A percentile compares a stretch with the other conserved stretches of the same genome.
phyloP scores from a whole-genome alignment of 148 eudicot species.

The Persicaria maculosa region DNA sequence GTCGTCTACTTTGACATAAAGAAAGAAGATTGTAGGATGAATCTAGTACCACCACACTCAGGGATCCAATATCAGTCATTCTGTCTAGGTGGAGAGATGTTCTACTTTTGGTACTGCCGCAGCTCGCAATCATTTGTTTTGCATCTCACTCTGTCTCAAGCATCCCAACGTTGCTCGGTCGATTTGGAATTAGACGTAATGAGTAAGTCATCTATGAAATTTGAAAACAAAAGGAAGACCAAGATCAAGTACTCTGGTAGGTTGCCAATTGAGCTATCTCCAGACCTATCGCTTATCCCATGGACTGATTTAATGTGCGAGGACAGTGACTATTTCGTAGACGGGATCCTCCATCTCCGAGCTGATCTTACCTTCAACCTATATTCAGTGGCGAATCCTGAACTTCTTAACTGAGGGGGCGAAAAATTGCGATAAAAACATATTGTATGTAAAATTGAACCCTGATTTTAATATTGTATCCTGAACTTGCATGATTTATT shows the following conservation, averaged over 20 bases:
- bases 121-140: not conserved
- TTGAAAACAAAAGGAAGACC: slow-evolving; percentile 58
- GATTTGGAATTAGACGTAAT: slow-evolving; percentile 77
- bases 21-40: not conserved
- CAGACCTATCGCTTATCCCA: no score
- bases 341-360: not conserved
- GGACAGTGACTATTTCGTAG: not conserved
- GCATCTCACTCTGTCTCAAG: no score
- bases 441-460: no score
- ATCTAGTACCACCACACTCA: not conserved
- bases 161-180: slow-evolving; percentile 43
- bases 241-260: slow-evolving; percentile 21
- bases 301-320: not conserved
- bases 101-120: no score
- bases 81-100: not conserved
- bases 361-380: not conserved
- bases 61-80: not conserved
- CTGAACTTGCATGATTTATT: no score
- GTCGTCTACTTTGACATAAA: not conserved
- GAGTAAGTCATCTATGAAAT: slow-evolving; percentile 60
- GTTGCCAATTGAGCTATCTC: no score
- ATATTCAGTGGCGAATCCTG: no score
- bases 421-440: no score
- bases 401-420: no score
- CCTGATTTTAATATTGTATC: no score